Percentiles rank a stretch among this genome's conserved stretches.
Evolutionary conservation across 2,329 filamentous ascomycete genomes (phyloP).

Genomic region (Ceratocystis destructans): DNA sequence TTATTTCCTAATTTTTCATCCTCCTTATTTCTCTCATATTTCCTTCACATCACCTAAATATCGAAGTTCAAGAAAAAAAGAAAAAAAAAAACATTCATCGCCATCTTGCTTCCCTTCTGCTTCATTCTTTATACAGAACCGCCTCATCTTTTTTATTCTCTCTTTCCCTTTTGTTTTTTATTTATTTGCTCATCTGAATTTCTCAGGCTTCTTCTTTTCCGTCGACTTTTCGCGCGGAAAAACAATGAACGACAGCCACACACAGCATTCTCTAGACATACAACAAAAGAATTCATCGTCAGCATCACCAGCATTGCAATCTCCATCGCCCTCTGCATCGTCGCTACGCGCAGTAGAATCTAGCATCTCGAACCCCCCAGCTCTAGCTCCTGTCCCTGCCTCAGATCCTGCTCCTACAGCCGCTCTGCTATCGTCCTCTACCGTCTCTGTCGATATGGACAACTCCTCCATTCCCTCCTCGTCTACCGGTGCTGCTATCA

Average conservation of each 20-base stretch:
- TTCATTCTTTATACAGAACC: slow-evolving; percentile 2
- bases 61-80: neutral
- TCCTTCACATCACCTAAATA: neutral
- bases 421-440: neutral
- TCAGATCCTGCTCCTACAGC: neutral
- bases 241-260: slow-evolving; percentile 12
- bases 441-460: neutral
- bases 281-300: slow-evolving; percentile 31
- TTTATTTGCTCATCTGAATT: neutral
- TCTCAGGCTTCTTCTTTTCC: slow-evolving; percentile 22
- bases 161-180: neutral
- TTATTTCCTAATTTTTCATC: slow-evolving; percentile 1
- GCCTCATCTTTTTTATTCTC: neutral
- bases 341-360: no score
- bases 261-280: slow-evolving; percentile 30
- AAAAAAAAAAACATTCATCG: no score
- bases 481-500: neutral
- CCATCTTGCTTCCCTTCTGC: neutral
- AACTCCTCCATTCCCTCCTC: neutral
- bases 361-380: neutral
- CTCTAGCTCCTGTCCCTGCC: neutral
- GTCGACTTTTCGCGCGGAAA: slow-evolving; percentile 42
- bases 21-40: slow-evolving; percentile 4
- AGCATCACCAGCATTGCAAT: slow-evolving; percentile 33
- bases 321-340: neutral